Evolutionary conservation across 257 asterid genomes (phyloP), one percentile per base, ranked within the genome.

Genomic region (Hygrophila difformis): DNA sequence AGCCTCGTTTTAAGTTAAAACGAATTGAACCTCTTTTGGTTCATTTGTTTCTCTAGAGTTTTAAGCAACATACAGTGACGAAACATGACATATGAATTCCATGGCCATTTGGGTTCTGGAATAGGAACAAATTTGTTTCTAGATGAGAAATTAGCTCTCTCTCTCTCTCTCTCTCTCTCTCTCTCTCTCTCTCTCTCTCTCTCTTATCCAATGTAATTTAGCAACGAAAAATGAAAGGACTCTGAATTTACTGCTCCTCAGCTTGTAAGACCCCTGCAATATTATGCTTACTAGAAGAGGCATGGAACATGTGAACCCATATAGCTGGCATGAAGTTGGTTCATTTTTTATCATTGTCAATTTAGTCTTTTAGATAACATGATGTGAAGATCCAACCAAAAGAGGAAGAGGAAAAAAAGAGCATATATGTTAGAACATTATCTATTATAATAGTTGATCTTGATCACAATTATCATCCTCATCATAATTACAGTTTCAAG

Each of bases 361-460:
- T n/a, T n/a, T n/a, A n/a, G n/a, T n/a, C n/a, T n/a, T n/a, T 21
- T 2, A 17, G 16, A 46, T 37, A 16, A 11, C 40, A 4, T 40
- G 17, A 24, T 12, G 5, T 19, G 39, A 13, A 23, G 15, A 13
- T 22, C 18, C 16, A 44, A 42, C 23, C 6, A 29, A 7, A 31
- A 18, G 42, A 52, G 12, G 6, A 24, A 13, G 39, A 28, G 12
- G 33, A 29, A 12, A 48, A 31, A 48, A 29, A 6, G 28, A 48
- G 14, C 17, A 39, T 39, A 28, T 51, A 8, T 26, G 31, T 3
- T 26, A 1, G 4, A 8, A 26, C 31, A 26, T 26, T 26, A 3
- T 12, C 14, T 8, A 53, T 31, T 36, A 34, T 34, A 62, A 40
- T n/a, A n/a, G n/a, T n/a, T n/a, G n/a, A n/a, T n/a, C n/a, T n/a